A percentile compares a stretch with the other conserved stretches of the same genome.
phyloP scores from a whole-genome alignment of 2,329 filamentous ascomycete species.

The Iodosphaeria phyllophila region DNA sequence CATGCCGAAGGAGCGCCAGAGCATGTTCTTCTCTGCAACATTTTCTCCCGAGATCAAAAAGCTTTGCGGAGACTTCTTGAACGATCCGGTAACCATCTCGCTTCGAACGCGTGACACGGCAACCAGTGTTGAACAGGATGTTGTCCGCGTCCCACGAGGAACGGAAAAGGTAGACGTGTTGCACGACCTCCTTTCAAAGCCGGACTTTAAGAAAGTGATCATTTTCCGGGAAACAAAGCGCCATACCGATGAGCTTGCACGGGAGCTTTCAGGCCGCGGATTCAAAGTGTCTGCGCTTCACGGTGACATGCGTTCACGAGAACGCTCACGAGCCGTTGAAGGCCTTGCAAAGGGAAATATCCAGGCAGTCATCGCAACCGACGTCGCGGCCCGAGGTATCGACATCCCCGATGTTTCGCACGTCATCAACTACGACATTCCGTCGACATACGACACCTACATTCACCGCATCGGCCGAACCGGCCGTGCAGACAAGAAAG shows the following conservation, averaged over 20 bases:
- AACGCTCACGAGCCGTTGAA: constrained; percentile 93
- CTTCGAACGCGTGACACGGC: constrained; percentile 97
- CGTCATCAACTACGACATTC: constrained; percentile 98
- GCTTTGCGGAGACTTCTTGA: constrained; percentile 95
- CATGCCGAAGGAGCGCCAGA: constrained; percentile 85
- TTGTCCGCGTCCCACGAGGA: constrained; percentile 95
- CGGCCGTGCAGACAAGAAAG: constrained; percentile 97
- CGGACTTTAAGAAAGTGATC: constrained; percentile 72
- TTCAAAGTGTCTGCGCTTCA: constrained; percentile 98
- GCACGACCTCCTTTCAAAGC: constrained; percentile 90
- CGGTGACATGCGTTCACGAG: constrained; percentile 93
- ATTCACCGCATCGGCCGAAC: constrained; percentile 99
- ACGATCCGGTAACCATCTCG: constrained; percentile 97
- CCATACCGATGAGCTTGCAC: constrained; percentile 93
- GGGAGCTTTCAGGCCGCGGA: constrained; percentile 96
- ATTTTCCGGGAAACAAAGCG: constrained; percentile 99
- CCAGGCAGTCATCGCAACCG: constrained; percentile 92
- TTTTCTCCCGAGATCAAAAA: constrained; percentile 99
- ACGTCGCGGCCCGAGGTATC: constrained; percentile 76
- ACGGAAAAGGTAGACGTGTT: constrained; percentile 92
- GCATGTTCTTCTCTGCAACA: constrained; percentile 99
- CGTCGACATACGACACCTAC: constrained; percentile 96
- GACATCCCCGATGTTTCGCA: constrained; percentile 96
- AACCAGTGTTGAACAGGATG: constrained; percentile 99
- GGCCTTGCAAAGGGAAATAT: constrained; percentile 94